Evolutionary conservation across 306 rosid species (phyloP), one percentile per base, ranked within the genome.

Genomic region (Alnus glutinosa): DNA sequence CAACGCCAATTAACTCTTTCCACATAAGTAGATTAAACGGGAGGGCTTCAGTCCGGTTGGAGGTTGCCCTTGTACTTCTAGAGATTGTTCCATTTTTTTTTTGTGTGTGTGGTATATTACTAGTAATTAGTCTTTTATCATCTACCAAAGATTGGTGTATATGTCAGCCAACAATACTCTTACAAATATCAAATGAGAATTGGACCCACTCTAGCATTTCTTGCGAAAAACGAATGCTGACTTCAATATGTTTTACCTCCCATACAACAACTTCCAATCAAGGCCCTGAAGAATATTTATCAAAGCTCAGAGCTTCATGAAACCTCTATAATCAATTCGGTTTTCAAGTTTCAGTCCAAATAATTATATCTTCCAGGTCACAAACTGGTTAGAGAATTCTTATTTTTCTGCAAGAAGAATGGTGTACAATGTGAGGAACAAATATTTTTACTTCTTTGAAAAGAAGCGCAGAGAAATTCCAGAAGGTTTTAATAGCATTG

Each of bases 11-110:
- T 14, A 34, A 36, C n/a, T 63, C 70, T 34, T 63, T 46, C 47
- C 44, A 63, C 46, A 30, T 30, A 30, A 34, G 46, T 10, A 63
- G 70, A 63, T 1, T 32, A 15, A 34, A 63, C 4, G 4, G 46
- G 46, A 63, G 39, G 67, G 36, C 23, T 63, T 63, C 39, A 63
- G 70, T 15, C 63, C 63, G 30, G 63, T n/a, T 57, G 63, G 63
- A 57, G 44, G 70, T 44, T 16, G n/a, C 18, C 30, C 18, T 63
- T 32, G 70, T 63, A 63, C 19, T 63, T 13, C 11, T 6, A 63
- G 46, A 63, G 70, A 14, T 13, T 0, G 10, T 28, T 7, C 46
- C 70, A 5, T 13, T 10, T 28, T 61, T 11, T 30, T 6, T 7
- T 9, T 4, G 9, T 14, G 44, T 63, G 9, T 14, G 44, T 63